Percentiles rank a stretch among this genome's conserved stretches.
Evolutionary conservation across 345 rosid genomes (phyloP).

Genomic region (Linum lewisii): DNA sequence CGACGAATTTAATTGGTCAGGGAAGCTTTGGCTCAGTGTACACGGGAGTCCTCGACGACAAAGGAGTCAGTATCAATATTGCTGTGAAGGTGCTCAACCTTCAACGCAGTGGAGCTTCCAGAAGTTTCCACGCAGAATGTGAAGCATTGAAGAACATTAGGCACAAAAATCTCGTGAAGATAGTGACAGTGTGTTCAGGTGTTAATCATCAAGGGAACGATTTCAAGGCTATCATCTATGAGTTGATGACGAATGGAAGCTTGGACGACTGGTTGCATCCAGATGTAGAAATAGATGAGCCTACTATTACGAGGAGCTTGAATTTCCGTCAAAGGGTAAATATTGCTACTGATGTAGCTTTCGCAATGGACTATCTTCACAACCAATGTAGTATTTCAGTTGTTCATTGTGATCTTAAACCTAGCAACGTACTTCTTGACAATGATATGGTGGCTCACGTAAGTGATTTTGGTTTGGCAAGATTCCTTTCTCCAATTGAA

Average conservation of each 20-base stretch:
- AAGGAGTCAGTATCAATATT: neutral
- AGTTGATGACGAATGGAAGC: conserved; percentile 13
- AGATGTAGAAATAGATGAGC: neutral
- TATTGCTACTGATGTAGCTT: conserved; percentile 6
- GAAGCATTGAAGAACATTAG: conserved; percentile 12
- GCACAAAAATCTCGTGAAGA: conserved; percentile 14
- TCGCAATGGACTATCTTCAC: conserved; percentile 9
- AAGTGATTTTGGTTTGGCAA: conserved; percentile 10
- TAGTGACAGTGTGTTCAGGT: conserved; percentile 5
- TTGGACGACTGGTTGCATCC: conserved; percentile 9
- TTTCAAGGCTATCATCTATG: conserved; percentile 11
- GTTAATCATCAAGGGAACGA: conserved; percentile 15
- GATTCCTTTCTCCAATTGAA: neutral
- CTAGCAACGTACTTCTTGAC: conserved; percentile 6
- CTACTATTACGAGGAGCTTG: neutral
- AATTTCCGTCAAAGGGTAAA: conserved; percentile 2
- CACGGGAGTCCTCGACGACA: conserved; percentile 7
- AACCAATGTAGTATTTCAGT: neutral
- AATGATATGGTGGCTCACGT: conserved; percentile 5
- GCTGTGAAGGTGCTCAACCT: conserved; percentile 14
- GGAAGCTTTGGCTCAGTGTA: conserved; percentile 20
- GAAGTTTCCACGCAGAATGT: conserved; percentile 17
- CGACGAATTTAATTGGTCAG: conserved; percentile 6
- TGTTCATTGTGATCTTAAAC: conserved; percentile 9
- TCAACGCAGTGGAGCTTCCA: conserved; percentile 14